A percentile compares a stretch with the other conserved stretches of the same genome.
Evolutionary conservation across 441 rosid species (phyloP).

Genomic region (Cnidoscolus chayamansa): DNA sequence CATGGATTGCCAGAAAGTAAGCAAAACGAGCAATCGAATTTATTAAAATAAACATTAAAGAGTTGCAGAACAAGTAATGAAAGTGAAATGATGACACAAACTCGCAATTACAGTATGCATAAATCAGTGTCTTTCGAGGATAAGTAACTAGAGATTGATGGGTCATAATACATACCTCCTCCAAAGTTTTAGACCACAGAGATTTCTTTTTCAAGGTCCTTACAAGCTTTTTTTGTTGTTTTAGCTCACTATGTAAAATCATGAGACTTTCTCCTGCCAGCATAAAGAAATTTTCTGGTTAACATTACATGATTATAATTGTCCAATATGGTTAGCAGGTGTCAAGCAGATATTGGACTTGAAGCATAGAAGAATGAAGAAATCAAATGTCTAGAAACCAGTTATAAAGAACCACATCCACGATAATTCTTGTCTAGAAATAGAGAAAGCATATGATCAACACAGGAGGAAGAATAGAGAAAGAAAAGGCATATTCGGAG

Average conservation of each 20-base stretch:
- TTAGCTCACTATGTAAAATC: slow-evolving; percentile 60
- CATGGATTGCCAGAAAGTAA: background rate
- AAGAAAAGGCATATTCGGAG: background rate
- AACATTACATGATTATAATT: slow-evolving; percentile 9
- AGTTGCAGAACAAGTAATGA: background rate
- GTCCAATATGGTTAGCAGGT: slow-evolving; percentile 4
- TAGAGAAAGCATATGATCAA: background rate
- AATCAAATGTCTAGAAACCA: background rate
- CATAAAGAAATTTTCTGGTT: slow-evolving; percentile 20
- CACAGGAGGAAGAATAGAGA: background rate
- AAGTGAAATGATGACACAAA: background rate
- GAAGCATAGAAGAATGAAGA: background rate
- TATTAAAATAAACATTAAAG: background rate
- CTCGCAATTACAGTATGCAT: background rate
- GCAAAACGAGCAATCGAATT: background rate
- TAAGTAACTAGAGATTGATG: slow-evolving; percentile 14
- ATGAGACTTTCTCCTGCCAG: slow-evolving; percentile 64
- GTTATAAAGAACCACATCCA: background rate
- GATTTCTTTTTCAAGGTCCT: slow-evolving; percentile 54
- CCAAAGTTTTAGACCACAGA: slow-evolving; percentile 66
- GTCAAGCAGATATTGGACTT: slow-evolving; percentile 9
- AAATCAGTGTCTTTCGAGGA: slow-evolving; percentile 9
- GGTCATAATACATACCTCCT: slow-evolving; percentile 48
- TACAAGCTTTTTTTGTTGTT: slow-evolving; percentile 69
- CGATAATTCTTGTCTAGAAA: background rate